A percentile compares a stretch with the other conserved stretches of the same genome.
These are phyloP conservation scores for Apiotrichum brassicae DNA, from an alignment of 1,284 basidiomycete species.

Conservation along the genomic window DNA sequence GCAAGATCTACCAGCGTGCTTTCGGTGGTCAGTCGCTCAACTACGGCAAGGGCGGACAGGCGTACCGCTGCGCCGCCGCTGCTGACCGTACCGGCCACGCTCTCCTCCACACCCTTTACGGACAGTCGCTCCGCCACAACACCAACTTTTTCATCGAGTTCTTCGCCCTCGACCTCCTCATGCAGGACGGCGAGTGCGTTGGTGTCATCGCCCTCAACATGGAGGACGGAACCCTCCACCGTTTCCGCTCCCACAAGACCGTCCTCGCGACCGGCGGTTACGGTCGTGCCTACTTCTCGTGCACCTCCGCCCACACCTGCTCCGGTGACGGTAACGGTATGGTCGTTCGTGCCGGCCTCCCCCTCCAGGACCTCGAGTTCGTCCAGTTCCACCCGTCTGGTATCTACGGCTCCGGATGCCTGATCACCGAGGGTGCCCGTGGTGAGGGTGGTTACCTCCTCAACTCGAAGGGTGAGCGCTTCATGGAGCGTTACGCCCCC, in stretches of 20 bases:
- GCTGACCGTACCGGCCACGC: conserved; percentile 99
- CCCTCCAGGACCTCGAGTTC: conserved; percentile 96
- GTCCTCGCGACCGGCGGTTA: conserved; percentile 98
- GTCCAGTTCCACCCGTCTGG: conserved; percentile 99
- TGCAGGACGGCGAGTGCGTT: conserved; percentile 98
- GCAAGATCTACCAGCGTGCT: conserved; percentile 99
- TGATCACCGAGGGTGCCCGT: conserved; percentile 97
- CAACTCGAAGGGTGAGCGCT: conserved; percentile 98
- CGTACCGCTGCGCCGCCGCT: conserved; percentile 97
- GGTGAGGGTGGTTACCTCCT: conserved; percentile 98
- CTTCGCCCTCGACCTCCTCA: conserved; percentile 96
- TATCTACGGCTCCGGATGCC: conserved; percentile 98
- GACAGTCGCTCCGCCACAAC: conserved; percentile 97
- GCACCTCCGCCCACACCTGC: conserved; percentile 98
- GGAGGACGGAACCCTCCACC: conserved; percentile 98
- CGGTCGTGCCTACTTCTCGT: conserved; percentile 97
- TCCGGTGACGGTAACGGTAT: conserved; percentile 99
- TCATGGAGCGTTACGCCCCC: conserved; percentile 99
- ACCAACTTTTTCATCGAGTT: conserved; percentile 99
- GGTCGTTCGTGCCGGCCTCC: conserved; percentile 93
- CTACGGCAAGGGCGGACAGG: conserved; percentile 97
- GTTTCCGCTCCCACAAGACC: conserved; percentile 97
- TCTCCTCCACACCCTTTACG: conserved; percentile 96
- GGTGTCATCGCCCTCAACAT: conserved; percentile 98
- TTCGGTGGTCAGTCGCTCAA: conserved; percentile 98